Percentiles rank a stretch among this genome's conserved stretches.
phyloP scores from a whole-genome alignment of 495 filamentous ascomycete species.

The Clohesyomyces aquaticus region DNA sequence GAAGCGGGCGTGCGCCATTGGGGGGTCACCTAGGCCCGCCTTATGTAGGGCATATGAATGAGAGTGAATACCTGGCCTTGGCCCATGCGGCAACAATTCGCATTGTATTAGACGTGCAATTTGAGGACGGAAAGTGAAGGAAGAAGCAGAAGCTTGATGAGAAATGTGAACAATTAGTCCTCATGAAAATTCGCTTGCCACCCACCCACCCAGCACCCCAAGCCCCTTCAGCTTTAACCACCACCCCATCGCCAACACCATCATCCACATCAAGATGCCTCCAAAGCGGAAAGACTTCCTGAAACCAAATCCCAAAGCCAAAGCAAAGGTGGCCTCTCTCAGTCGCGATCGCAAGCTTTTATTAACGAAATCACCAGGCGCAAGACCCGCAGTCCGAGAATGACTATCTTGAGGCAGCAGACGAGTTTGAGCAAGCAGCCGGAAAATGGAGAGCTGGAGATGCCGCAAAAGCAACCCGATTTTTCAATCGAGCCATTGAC shows the following conservation, averaged over 20 bases:
- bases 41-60: too few species aligned
- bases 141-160: constrained; percentile 7
- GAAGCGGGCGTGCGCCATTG: not conserved
- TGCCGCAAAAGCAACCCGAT: constrained; percentile 67
- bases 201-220: not conserved
- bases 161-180: constrained; percentile 1
- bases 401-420: constrained; percentile 66
- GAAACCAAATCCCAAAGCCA: constrained; percentile 20
- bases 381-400: constrained; percentile 62
- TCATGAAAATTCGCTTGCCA: not conserved
- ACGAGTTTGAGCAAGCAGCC: constrained; percentile 68
- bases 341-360: too few species aligned
- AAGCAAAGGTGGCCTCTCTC: constrained; percentile 14
- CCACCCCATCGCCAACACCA: constrained; percentile 10
- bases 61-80: too few species aligned
- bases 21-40: too few species aligned
- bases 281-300: constrained; percentile 34
- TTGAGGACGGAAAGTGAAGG: constrained; percentile 2
- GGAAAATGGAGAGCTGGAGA: constrained; percentile 74
- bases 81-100: too few species aligned
- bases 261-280: constrained; percentile 27
- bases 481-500: constrained; percentile 68
- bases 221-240: not conserved
- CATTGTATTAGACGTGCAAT: not conserved
- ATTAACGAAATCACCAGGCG: not conserved